These are phyloP conservation scores for Ceratocystis variospora DNA, from an alignment of 2,329 filamentous ascomycete genomes.

Conservation along the genomic window DNA sequence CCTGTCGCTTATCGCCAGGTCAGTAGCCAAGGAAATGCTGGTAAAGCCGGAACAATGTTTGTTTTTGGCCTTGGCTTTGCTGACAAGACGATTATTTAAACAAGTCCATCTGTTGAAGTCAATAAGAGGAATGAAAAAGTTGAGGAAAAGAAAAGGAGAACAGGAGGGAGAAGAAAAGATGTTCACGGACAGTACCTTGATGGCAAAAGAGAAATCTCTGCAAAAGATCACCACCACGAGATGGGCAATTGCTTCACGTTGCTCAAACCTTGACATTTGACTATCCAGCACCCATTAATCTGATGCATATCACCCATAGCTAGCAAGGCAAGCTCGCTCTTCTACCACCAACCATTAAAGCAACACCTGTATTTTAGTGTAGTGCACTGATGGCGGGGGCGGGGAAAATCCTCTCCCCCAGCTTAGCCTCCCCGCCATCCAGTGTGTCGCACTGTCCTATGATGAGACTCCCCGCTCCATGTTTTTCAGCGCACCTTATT, in stretches of 20 bases:
- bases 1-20: neutral
- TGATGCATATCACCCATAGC: neutral
- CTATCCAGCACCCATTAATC: neutral
- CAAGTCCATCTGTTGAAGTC: no score
- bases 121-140: neutral
- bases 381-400: slow-evolving; percentile 16
- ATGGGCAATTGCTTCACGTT: neutral
- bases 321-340: neutral
- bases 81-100: neutral
- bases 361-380: neutral
- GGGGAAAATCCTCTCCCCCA: slow-evolving; percentile 2
- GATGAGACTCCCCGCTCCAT: neutral
- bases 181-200: neutral
- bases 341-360: neutral
- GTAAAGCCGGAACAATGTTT: neutral
- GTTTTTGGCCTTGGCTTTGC: neutral
- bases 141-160: neutral
- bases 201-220: neutral
- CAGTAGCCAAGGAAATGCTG: neutral
- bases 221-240: neutral
- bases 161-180: neutral
- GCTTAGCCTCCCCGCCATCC: neutral
- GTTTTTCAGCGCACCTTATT: neutral
- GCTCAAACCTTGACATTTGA: neutral
- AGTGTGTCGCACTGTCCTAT: neutral